Base-by-base conservation (phyloP, 176 grass and related monocot species). In the Zoysia pacifica region DNA sequence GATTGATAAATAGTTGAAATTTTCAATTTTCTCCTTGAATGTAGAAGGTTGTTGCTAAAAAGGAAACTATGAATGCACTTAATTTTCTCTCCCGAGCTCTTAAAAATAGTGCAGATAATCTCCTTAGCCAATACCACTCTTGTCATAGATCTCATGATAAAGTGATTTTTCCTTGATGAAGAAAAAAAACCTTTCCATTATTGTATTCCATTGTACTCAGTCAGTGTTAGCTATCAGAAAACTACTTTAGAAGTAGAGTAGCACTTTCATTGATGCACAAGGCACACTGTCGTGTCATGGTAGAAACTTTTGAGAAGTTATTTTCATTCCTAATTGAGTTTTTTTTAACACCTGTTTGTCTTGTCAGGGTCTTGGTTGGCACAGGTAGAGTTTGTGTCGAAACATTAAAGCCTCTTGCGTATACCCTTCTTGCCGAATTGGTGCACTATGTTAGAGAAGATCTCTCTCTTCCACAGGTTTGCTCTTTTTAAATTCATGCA, bases 361-460 rank as follows among this genome's bases (percentile, higher is more conserved):
- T 81, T 83, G 15, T 70, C 83, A 99, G 96, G 90, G 93, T 99
- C 82, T 72, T 99, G 85, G 89, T 99, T 72, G 96, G 96, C 52
- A 93, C 96, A 73, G 96, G 90, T 40, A 88, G 96, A 66, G 96
- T 95, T 83, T 99, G 92, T 74, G 89, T 99, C 7, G 96, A 99
- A 82, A 93, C 93, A 77, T 89, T 99, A 85, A 88, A 90, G 65
- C 93, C 96, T 7, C 86, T 99, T 76, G 96, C 96, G 73, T 99
- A 99, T 78, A 99, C 86, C 76, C 90, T 99, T 75, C 92, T 99
- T 59, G 96, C 96, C 39, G 96, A 99, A 78, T 82, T 99, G 88
- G 96, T 99, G 73, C 96, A 99, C 85, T 93, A 99, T 92, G 93
- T 99, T 87, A 89, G 93, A 82, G 87, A 69, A 88, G 90, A 99